Evolutionary conservation across 148 eudicot species (phyloP), one percentile per base, ranked within the genome.

Genomic region (Oxyria digyna): DNA sequence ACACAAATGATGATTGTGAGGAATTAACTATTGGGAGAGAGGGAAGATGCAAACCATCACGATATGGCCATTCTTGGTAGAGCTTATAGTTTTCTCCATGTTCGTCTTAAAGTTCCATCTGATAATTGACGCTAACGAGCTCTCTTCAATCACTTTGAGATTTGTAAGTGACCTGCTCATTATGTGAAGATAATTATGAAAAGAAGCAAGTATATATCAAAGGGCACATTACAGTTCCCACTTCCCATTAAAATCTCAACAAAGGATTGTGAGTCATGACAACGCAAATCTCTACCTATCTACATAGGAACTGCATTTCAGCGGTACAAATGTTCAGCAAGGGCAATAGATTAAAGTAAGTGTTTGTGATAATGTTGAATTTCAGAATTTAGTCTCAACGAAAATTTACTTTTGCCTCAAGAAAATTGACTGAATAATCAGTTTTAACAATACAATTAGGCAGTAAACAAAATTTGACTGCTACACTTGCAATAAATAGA

Each of bases 81-180:
- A 84, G 75, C 91, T 82, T 68, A 84, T 78, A 9, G 87, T 86
- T 75, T 85, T 94, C 69, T 82, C 84, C 96, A 94, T 88, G 78
- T 87, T 85, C 73, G 77, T 73, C 85, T 79, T 91, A 84, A 84
- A 85, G 76, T 79, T 94, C 99, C 97, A 94, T 72, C 96, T 80
- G 38, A 94, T 82, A 68, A 87, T 75, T 74, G 97, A 83, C 81
- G 78, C 79, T 71, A 88, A 67, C 54, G 91, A 78, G 73, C 79
- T 62, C 69, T 84, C 84, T 23, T 80, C 89, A 78, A 88, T 69
- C 42, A 84, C 75, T 74, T 88, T 81, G 69, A 94, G 90, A 69
- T 87, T 85, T 71, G 87, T 91, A 49, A 94, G 77, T 59, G 93
- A 91, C 87, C 99, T 92, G 84, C 65, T 67, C 42, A 43, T 46